Conservation (phyloP, 1,284 basidiomycete genomes). For the Ceratobasidium sp. region DNA sequence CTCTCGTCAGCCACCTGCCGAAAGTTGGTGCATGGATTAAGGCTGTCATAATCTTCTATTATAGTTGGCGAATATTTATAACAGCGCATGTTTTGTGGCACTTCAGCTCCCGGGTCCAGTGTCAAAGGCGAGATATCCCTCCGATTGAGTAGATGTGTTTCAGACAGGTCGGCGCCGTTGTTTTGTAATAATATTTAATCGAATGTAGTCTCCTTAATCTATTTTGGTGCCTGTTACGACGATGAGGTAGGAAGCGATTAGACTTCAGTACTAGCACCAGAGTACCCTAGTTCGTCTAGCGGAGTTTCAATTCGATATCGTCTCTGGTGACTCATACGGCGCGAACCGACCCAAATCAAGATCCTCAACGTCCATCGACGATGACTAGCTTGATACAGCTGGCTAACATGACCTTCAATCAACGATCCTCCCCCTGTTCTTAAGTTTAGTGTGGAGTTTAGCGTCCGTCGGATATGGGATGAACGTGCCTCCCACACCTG, state of each 20-base stretch:
- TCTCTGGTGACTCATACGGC: constrained; percentile 27
- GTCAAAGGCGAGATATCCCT: not conserved
- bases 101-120: not conserved
- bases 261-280: constrained; percentile 13
- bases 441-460: constrained; percentile 8
- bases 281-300: not conserved
- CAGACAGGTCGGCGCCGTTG: constrained; percentile 29
- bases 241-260: not conserved
- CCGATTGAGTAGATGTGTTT: constrained; percentile 16
- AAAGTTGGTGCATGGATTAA: constrained; percentile 7
- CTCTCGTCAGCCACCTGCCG: not conserved
- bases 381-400: constrained; percentile 32
- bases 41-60: constrained; percentile 3
- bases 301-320: constrained; percentile 22
- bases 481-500: not conserved
- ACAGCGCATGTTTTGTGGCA: constrained; percentile 15
- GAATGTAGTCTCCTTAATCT: constrained; percentile 33
- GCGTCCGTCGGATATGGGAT: not conserved
- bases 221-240: constrained; percentile 8
- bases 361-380: not conserved
- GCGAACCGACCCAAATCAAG: constrained; percentile 17
- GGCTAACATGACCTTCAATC: not conserved
- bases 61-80: constrained; percentile 22
- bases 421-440: not conserved
- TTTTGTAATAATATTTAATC: constrained; percentile 21